Conservation (phyloP, 495 filamentous ascomycete species). For the Glarea lozoyensis region DNA sequence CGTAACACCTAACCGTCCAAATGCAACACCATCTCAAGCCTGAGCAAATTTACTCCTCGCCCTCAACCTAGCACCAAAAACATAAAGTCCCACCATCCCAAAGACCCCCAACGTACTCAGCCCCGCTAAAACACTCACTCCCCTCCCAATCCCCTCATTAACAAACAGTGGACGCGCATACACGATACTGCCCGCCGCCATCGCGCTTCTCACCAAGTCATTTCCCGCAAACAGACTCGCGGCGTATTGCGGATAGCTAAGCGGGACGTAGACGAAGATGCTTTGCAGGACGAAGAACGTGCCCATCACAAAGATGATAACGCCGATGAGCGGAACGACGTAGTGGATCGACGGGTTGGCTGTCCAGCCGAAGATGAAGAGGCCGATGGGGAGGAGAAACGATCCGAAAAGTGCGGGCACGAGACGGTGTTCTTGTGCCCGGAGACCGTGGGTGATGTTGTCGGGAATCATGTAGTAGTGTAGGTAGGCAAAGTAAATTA, state of each 20-base stretch:
- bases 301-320: slow-evolving; percentile 37
- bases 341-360: slow-evolving; percentile 39
- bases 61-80: slow-evolving; percentile 36
- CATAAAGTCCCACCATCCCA: slow-evolving; percentile 45
- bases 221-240: slow-evolving; percentile 49
- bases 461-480: slow-evolving; percentile 37
- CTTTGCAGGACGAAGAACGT: slow-evolving; percentile 56
- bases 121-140: slow-evolving; percentile 38
- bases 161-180: slow-evolving; percentile 25
- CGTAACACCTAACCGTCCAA: no score
- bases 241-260: slow-evolving; percentile 34
- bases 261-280: slow-evolving; percentile 62
- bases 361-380: slow-evolving; percentile 60
- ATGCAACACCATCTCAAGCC: no score
- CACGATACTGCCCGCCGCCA: slow-evolving; percentile 41
- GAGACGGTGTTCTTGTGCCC: slow-evolving; percentile 40
- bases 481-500: slow-evolving; percentile 38
- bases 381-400: slow-evolving; percentile 39
- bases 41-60: slow-evolving; percentile 32
- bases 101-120: slow-evolving; percentile 40
- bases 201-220: slow-evolving; percentile 33
- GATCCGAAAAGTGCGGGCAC: slow-evolving; percentile 41
- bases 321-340: slow-evolving; percentile 39
- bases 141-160: slow-evolving; percentile 38
- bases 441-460: slow-evolving; percentile 29